phyloP scores from a whole-genome alignment of 805 yeast genomes.

The Lachancea waltii region DNA sequence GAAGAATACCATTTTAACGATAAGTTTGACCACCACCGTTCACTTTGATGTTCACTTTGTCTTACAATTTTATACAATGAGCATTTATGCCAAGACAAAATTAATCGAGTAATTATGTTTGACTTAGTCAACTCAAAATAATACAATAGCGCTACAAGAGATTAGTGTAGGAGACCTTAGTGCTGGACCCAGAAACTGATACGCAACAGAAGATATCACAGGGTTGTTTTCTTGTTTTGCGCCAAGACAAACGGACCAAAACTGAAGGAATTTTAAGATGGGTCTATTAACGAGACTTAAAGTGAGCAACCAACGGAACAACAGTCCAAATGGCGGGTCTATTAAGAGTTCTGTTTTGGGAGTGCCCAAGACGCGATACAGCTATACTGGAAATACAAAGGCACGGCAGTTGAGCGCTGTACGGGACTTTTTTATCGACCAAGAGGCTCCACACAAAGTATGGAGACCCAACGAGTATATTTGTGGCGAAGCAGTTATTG shows the following conservation, averaged over 20 bases:
- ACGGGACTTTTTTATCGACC: slow-evolving; percentile 58
- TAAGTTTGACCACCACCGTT: too few relatives aligned
- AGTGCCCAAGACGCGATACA: neutral
- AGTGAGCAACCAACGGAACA: neutral
- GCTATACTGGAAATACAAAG: neutral
- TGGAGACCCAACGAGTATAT: slow-evolving; percentile 80
- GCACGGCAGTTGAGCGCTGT: slow-evolving; percentile 1
- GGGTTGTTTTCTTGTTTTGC: too few relatives aligned
- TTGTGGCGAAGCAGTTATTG: slow-evolving; percentile 54
- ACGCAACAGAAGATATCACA: too few relatives aligned
- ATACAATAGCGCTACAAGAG: neutral
- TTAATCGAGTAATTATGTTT: too few relatives aligned
- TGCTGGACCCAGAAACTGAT: too few relatives aligned
- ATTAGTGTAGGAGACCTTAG: neutral
- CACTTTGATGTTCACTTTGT: too few relatives aligned
- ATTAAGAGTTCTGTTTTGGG: neutral
- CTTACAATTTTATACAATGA: too few relatives aligned
- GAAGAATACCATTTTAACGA: too few relatives aligned
- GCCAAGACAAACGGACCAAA: too few relatives aligned
- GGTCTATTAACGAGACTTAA: slow-evolving; percentile 6
- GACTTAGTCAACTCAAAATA: too few relatives aligned
- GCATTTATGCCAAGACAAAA: neutral
- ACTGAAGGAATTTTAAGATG: slow-evolving; percentile 1
- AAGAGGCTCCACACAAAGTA: slow-evolving; percentile 68
- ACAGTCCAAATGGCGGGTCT: neutral